Evolutionary conservation across 2,329 filamentous ascomycete species (phyloP), one percentile per base, ranked within the genome.

Genomic region (Epicoccum nigrum): DNA sequence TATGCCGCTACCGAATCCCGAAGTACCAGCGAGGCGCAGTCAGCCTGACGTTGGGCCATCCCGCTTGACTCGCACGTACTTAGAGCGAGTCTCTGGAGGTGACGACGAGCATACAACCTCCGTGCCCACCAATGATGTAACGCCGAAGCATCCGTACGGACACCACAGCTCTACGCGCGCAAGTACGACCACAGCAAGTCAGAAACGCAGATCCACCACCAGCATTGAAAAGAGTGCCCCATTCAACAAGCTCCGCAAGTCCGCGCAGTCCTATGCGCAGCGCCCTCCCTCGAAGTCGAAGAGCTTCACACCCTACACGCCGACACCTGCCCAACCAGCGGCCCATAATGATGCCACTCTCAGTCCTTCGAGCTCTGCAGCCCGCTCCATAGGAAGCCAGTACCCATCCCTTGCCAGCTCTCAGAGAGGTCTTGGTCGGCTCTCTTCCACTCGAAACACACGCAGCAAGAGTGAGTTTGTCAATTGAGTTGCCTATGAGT

Each of bases 1-100:
- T 52, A 59, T 59, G 49, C 60, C 62, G 5, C 51, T 60, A 11
- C 23, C 23, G 23, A 9, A 7, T 25, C 6, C 23, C 23, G 23
- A 25, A 25, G 23, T 25, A 25, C 9, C 23, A 25, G 9, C 6
- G 23, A 6, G 23, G 23, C 23, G 23, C 23, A 25, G 23, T 9
- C 23, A 25, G 6, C 23, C 23, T 9, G 23, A 7, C 23, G 9
- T 7, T 17, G 7, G 13, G 9, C 12, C 13, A 9, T 11, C 4
- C 8, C 11, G 28, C 28, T 30, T 30, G 28, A 11, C 12, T 7
- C 6, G 23, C 23, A 25, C 23, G 23, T 9, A 25, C 9, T 9
- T 9, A 6, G 6, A 9, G 9, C 23, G 23, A 7, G 6, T 25
- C 23, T 25, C 23, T 25, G 9, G 9, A 6, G 3, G 6, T 25